phyloP scores from a whole-genome alignment of 768 basidiomycete genomes.

The Pleurotus giganteus region DNA sequence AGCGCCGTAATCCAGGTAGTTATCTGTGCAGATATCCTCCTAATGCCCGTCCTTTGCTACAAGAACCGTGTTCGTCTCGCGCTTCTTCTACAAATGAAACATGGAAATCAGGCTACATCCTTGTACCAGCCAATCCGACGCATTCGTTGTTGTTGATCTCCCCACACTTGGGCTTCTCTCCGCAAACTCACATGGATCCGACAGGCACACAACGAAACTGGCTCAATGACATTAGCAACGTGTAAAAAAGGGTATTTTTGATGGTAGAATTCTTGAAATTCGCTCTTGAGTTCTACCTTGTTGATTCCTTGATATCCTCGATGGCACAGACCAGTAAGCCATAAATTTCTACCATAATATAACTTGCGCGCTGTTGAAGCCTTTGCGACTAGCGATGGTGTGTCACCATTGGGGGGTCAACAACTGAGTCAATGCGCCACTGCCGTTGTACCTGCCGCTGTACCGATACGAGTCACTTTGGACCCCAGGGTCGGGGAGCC shows the following conservation, averaged over 20 bases:
- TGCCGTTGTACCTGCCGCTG: neutral
- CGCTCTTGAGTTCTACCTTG: too few species aligned
- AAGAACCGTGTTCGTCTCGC: neutral
- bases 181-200: constrained; percentile 3
- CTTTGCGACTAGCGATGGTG: too few species aligned
- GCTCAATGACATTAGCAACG: neutral
- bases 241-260: neutral
- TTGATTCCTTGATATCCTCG: neutral
- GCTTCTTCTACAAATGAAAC: neutral
- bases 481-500: neutral
- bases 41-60: neutral
- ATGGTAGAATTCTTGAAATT: neutral
- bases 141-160: neutral
- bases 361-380: neutral
- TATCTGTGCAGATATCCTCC: neutral
- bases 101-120: constrained; percentile 3
- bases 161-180: constrained; percentile 10
- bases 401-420: too few species aligned
- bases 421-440: too few species aligned
- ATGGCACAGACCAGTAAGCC: neutral
- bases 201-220: neutral
- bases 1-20: neutral
- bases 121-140: constrained; percentile 2
- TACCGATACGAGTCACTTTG: constrained; percentile 6
- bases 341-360: too few species aligned